These are phyloP conservation scores for Colletotrichum spinosum DNA, from an alignment of 2,329 filamentous ascomycete genomes.

Conservation along the genomic window DNA sequence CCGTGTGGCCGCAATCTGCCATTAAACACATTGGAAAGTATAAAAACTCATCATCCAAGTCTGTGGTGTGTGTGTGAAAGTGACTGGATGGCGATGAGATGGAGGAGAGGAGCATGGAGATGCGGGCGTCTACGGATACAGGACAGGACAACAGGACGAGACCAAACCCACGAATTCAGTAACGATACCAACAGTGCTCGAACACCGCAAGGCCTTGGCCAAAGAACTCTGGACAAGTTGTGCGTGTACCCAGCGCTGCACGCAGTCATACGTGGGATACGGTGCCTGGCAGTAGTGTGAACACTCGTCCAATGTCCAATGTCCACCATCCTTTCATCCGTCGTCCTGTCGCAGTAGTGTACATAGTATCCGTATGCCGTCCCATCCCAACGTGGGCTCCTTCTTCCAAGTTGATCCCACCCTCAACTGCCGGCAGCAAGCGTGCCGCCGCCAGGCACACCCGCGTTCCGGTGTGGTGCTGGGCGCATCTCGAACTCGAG, in stretches of 20 bases:
- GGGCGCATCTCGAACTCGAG: conserved; percentile 10
- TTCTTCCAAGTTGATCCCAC: conserved; percentile 11
- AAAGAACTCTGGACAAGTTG: neutral
- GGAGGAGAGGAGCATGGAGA: neutral
- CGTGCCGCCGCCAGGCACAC: conserved; percentile 21
- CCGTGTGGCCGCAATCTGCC: neutral
- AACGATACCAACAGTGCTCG: too few relatives aligned
- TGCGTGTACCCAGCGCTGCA: neutral
- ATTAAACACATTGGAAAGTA: neutral
- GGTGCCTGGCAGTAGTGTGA: conserved; percentile 5
- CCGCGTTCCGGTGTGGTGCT: conserved; percentile 12
- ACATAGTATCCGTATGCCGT: too few relatives aligned
- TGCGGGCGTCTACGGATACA: too few relatives aligned
- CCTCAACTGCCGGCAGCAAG: conserved; percentile 30
- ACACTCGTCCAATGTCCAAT: neutral
- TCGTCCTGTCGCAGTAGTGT: too few relatives aligned
- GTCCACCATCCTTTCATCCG: neutral
- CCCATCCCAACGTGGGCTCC: neutral
- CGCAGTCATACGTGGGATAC: too few relatives aligned
- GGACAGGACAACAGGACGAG: too few relatives aligned
- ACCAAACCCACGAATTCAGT: neutral
- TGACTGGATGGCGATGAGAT: neutral
- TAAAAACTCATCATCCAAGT: neutral
- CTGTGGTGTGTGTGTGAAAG: neutral
- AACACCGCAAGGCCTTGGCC: neutral